Evolutionary conservation across 2,329 filamentous ascomycete species (phyloP).

Genomic region (Myotisia sp.): DNA sequence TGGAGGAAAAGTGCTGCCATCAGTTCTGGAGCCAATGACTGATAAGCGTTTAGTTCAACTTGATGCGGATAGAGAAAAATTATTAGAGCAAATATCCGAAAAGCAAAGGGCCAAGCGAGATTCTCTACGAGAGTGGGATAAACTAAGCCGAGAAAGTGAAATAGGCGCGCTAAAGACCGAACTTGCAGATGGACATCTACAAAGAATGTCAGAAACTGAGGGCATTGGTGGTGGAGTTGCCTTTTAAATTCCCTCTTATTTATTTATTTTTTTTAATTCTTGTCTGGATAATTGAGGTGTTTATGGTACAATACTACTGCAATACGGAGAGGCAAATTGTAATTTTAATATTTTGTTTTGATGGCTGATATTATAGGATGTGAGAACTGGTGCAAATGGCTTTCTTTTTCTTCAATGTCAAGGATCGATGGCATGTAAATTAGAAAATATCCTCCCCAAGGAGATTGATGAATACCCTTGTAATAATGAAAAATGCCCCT

Average conservation of each 20-base stretch:
- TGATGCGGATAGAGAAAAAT: constrained; percentile 31
- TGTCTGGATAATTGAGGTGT: background rate
- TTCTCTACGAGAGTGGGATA: constrained; percentile 35
- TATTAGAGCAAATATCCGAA: constrained; percentile 32
- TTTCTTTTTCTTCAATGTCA: too few relatives aligned
- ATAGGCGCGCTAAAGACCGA: constrained; percentile 34
- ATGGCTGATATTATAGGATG: background rate
- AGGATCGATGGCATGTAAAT: too few relatives aligned
- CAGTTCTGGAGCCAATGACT: constrained; percentile 23
- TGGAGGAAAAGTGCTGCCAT: constrained; percentile 29
- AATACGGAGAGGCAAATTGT: background rate
- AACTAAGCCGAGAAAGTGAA: constrained; percentile 33
- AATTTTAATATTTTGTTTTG: background rate
- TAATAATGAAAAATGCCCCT: too few relatives aligned
- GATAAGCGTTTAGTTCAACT: constrained; percentile 34
- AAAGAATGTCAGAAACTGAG: constrained; percentile 33
- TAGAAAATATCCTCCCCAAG: too few relatives aligned
- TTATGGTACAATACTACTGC: background rate
- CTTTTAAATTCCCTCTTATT: constrained; percentile 19
- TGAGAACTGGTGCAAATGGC: too few relatives aligned
- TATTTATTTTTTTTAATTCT: constrained; percentile 1
- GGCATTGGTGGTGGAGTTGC: constrained; percentile 26
- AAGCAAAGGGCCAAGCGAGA: constrained; percentile 31
- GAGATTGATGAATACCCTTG: too few relatives aligned
- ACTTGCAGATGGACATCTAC: constrained; percentile 34